Base-by-base conservation (phyloP, 2,329 filamentous ascomycete species). In the Madurella mycetomatis region DNA sequence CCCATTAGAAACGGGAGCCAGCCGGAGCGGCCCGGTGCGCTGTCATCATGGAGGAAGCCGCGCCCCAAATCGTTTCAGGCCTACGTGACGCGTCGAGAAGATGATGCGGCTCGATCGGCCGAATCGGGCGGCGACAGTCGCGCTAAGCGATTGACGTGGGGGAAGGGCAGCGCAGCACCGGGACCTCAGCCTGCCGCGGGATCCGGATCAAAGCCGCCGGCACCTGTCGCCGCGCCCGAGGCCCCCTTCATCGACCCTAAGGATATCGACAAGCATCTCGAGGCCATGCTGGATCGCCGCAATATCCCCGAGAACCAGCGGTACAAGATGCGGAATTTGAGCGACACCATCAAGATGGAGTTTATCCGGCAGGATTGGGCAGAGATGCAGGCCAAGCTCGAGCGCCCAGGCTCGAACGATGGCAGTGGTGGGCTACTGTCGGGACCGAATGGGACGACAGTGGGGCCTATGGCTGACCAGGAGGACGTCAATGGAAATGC, bases 221-320 rank as follows among this genome's bases (percentile, higher is more conserved):
- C 70, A 55, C 58, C 80, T 52, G 67, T 56, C 16, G 25, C 41
- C 2, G 40, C 48, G 12, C 32, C 47, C 7, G 55, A 58, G 40
- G 50, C 54, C 46, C 66, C 67, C 8, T 56, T 63, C n/a, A 70
- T 83, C 31, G 73, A 80, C 52, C 74, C 76, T n/a, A 73, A 76
- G 62, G 75, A 83, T 58, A 78, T 84, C 41, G 75, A 81, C 57
- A 72, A 70, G 54, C 80, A 83, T 58, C 76, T 84, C 46, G 82
- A 86, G 63, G 82, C 79, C 2, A 78, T 83, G 70, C 69, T 95
- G 70, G 90, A 96, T 68, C 85, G 92, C 16, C 83, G 92, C 60
- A 96, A 97, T 65, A 95, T 97, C 51, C 92, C 92, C 2, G 89
- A 95, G 66, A 88, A 96, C 60, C 91, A 96, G 77, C 82, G 92